phyloP scores from a whole-genome alignment of 306 rosid species.

The Fragaria iinumae region DNA sequence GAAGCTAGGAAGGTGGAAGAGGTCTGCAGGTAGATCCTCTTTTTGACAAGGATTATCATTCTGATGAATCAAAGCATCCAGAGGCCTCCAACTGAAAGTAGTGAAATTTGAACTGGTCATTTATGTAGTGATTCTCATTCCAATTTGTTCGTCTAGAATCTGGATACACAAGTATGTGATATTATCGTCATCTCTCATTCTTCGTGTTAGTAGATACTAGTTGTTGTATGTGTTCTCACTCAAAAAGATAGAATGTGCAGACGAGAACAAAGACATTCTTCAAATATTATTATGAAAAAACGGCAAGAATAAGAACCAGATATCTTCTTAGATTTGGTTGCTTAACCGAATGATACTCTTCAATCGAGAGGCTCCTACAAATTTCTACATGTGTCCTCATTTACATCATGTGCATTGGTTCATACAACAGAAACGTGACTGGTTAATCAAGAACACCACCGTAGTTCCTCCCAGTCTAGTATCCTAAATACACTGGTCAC shows the following conservation, averaged over 20 bases:
- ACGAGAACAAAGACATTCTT: background rate
- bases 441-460: background rate
- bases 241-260: background rate
- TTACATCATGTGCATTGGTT: background rate
- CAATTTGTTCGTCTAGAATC: background rate
- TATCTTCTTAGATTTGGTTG: background rate
- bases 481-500: background rate
- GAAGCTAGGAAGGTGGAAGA: slow-evolving; percentile 53
- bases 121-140: background rate
- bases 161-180: background rate
- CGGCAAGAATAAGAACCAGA: background rate
- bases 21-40: slow-evolving; percentile 21
- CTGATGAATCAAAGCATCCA: background rate
- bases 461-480: background rate
- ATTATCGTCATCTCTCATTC: background rate
- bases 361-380: background rate
- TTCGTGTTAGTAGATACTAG: background rate
- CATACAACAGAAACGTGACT: background rate
- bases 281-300: background rate
- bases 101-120: background rate
- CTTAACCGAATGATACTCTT: background rate
- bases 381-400: background rate
- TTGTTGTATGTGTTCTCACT: background rate
- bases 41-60: slow-evolving; percentile 11
- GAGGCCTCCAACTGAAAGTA: background rate